Evolutionary conservation across 257 asterid genomes (phyloP), one percentile per base, ranked within the genome.

Genomic region (Fraxinus quadrangulata): DNA sequence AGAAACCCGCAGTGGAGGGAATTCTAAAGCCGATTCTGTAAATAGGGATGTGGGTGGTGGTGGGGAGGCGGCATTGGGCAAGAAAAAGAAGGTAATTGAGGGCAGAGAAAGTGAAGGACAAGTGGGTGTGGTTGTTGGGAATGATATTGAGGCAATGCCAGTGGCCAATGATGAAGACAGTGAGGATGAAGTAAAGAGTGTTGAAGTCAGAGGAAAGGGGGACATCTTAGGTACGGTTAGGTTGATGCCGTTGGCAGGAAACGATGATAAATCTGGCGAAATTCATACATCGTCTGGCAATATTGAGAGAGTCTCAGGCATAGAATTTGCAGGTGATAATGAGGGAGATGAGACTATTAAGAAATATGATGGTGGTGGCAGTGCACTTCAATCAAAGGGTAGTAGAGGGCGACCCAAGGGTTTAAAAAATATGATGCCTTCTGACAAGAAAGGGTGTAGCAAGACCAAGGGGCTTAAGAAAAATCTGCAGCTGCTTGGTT

Each of bases 51-150:
- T 36, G 83, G n/a, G 23, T 42, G 65, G 37, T 36, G 69, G 68
- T 1, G 67, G 14, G 49, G 75, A 80, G 76, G 83, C 26, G 83
- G 66, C 78, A 77, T 61, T 63, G 66, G 72, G 51, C 56, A 76
- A 33, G 71, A 37, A 56, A 39, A 21, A 10, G n/a, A 4, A 31
- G 65, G 65, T 16, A 72, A 40, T 59, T 56, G 61, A 28, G 9
- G 61, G 56, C 59, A 33, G 63, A 76, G 80, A 81, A 16, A 68
- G 67, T 73, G 54, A 21, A 16, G 67, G 34, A 40, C 78, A 67
- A 71, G 1, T 21, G 24, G 12, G 13, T 14, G 40, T 5, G 37
- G 65, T 23, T 37, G 42, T 23, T 54, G 77, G 77, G 16, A 19
- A 71, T 31, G 84, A 54, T 47, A 40, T 40, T 16, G 76, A 37